phyloP scores from a whole-genome alignment of 2,329 filamentous ascomycete genomes.

The Metarhizium humberi region DNA sequence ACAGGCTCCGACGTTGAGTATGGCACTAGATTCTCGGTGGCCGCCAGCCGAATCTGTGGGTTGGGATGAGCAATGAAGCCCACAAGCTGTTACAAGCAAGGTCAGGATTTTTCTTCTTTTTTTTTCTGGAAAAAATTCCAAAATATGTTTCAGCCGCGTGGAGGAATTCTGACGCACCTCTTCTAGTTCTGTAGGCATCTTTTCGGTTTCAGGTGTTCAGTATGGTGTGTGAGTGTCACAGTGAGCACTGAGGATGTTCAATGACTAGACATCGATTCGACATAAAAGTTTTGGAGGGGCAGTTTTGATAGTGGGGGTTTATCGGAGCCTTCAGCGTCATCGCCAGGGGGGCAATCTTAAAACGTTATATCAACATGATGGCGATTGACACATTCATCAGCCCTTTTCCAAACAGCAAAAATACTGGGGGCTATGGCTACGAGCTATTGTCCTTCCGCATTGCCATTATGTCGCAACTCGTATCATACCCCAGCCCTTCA shows the following conservation, averaged over 20 bases:
- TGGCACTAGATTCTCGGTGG: constrained; percentile 77
- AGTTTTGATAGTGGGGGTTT: constrained; percentile 12
- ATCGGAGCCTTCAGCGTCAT: constrained; percentile 8
- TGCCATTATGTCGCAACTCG: too few species aligned
- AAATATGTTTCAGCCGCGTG: neutral
- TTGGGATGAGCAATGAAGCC: constrained; percentile 91
- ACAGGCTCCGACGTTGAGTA: constrained; percentile 64
- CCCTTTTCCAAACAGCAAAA: too few species aligned
- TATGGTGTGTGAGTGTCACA: neutral
- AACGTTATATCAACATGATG: neutral
- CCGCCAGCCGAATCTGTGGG: constrained; percentile 78
- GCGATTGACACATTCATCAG: too few species aligned
- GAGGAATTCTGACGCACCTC: constrained; percentile 40
- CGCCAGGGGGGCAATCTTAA: neutral
- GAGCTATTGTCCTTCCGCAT: too few species aligned
- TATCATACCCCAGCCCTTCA: too few species aligned
- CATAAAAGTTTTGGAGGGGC: constrained; percentile 12
- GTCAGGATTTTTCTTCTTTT: neutral
- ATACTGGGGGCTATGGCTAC: too few species aligned
- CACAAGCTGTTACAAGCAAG: constrained; percentile 54
- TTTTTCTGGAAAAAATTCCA: neutral
- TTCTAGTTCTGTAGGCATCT: constrained; percentile 68
- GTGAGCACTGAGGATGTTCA: neutral
- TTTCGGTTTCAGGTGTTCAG: constrained; percentile 13
- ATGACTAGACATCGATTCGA: neutral